Base-by-base conservation (phyloP, 2,329 filamentous ascomycete genomes). In the Verticillium dahliae region DNA sequence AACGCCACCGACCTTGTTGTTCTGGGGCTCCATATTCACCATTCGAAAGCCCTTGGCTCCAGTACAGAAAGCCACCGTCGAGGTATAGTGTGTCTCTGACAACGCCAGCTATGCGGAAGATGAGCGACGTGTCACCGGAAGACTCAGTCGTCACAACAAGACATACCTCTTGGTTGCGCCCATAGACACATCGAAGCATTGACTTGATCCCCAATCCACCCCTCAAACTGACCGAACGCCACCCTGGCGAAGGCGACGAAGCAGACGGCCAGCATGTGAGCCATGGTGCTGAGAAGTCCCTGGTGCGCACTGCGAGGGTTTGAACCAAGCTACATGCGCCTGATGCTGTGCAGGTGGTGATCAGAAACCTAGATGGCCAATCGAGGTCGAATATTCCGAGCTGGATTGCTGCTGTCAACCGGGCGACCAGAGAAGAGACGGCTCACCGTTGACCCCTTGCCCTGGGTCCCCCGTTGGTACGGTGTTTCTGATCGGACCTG, bases 41-140 rank as follows among this genome's bases (percentile, higher is more conserved):
- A 67, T 84, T 76, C 2, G 75, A 70, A 59, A 83, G 67, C 10
- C 80, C 80, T 2, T 79, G 78, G 37, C 73, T 65, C 85, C 86
- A 89, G 63, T 65, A 78, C 10, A 88, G 70, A 55, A 70, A 65
- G 3, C 88, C 88, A 41, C 88, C 88, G 69, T 90, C 87, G 27
- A 90, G 71, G 68, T 88, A 90, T 15, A 89, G 73, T 1, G 81
- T 86, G 67, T 90, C 85, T 50, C 81, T 80, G 45, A 90, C 73
- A 2, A 86, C 73, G 41, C 81, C 80, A 64, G 80, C 86, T 88
- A 67, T 34, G 57, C 34, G 34, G 34, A 37, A 10, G 34, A 10
- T 37, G 10, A 37, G 34, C 34, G 10, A 37, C 34, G 34, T 6
- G 34, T 10, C 34, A 37, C 34, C 34, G 34, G 34, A 37, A 10